Evolutionary conservation across 2,329 filamentous ascomycete genomes (phyloP).

Genomic region (Diaporthe capsici): DNA sequence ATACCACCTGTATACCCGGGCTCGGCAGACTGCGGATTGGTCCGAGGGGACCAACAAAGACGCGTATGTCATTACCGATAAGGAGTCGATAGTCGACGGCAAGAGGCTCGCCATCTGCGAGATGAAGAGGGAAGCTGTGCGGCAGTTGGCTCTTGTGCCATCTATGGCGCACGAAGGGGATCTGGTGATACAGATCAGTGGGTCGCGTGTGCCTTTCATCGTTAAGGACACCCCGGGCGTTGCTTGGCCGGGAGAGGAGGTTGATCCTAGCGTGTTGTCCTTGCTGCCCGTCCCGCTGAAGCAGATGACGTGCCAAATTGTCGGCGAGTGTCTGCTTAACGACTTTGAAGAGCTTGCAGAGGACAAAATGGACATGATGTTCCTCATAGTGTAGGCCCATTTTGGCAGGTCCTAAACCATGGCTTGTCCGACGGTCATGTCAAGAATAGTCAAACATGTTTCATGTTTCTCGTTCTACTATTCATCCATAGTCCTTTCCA

Average conservation of each 20-base stretch:
- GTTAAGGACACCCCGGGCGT: neutral
- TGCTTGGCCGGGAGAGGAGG: conserved; percentile 3
- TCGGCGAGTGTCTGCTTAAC: conserved; percentile 3
- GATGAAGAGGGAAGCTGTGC: neutral
- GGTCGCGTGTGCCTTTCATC: neutral
- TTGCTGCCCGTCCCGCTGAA: neutral
- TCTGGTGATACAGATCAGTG: conserved; percentile 8
- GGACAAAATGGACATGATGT: neutral
- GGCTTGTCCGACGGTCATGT: too few relatives aligned
- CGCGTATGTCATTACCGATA: neutral
- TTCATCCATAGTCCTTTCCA: neutral
- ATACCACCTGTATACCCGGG: neutral
- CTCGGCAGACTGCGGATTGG: neutral
- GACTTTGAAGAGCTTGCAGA: neutral
- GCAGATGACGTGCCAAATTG: conserved; percentile 2
- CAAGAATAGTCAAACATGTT: too few relatives aligned
- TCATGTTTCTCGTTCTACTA: too few relatives aligned
- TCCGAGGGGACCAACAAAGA: neutral
- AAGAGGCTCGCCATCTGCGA: conserved; percentile 9
- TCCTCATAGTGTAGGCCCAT: neutral
- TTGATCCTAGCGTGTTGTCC: neutral
- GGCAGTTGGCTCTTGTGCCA: neutral
- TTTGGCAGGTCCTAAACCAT: neutral
- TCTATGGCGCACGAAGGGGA: conserved; percentile 7
- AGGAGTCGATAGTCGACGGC: conserved; percentile 6